Evolutionary conservation across 805 yeast genomes (phyloP).

Genomic region (Hanseniaspora pseudoguilliermondii): DNA sequence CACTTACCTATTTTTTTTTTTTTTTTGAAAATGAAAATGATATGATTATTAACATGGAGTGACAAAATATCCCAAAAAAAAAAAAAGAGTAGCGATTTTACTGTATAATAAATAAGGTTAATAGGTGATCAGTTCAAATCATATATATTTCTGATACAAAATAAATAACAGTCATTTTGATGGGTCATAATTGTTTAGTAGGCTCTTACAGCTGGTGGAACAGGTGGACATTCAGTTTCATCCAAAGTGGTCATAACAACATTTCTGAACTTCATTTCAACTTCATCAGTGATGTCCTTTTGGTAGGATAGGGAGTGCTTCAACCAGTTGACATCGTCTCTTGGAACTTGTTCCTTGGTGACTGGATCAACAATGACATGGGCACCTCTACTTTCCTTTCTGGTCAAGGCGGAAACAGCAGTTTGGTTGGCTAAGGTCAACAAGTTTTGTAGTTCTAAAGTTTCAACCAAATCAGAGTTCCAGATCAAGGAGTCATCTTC

Average conservation of each 20-base stretch:
- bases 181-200: constrained; percentile 35
- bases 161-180: not conserved
- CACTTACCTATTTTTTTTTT: too few relatives aligned
- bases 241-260: constrained; percentile 78
- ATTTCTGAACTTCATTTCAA: constrained; percentile 68
- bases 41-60: too few relatives aligned
- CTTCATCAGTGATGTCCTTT: constrained; percentile 52
- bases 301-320: constrained; percentile 95
- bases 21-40: too few relatives aligned
- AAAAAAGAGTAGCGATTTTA: not conserved
- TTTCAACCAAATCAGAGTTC: constrained; percentile 95
- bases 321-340: constrained; percentile 97
- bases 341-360: constrained; percentile 95
- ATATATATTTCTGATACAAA: not conserved
- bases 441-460: constrained; percentile 90
- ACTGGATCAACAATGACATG: constrained; percentile 31
- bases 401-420: constrained; percentile 83
- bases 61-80: not conserved
- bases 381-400: constrained; percentile 97
- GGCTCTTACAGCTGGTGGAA: constrained; percentile 94
- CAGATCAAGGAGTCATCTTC: constrained; percentile 96
- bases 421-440: constrained; percentile 95
- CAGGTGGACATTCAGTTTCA: constrained; percentile 83
- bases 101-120: not conserved
- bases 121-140: not conserved